phyloP scores from a whole-genome alignment of 1,284 basidiomycete species.

The Albatrellus sp. region DNA sequence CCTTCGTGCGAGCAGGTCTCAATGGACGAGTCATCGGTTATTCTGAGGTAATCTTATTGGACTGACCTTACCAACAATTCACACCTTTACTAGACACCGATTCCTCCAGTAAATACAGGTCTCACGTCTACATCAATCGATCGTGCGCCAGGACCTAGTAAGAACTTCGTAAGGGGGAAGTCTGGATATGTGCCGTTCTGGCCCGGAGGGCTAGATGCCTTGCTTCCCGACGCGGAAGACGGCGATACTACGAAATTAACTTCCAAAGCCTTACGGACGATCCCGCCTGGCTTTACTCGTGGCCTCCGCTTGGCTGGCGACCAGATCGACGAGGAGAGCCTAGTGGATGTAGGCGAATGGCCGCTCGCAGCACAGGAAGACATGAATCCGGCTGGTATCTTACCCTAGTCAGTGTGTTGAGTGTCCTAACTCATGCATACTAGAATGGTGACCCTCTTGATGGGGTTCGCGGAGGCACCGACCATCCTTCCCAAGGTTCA shows the following conservation, averaged over 20 bases:
- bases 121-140: conserved; percentile 75
- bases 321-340: conserved; percentile 29
- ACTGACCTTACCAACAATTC: background rate
- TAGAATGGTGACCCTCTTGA: conserved; percentile 10
- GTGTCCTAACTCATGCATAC: background rate
- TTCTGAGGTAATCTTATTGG: conserved; percentile 39
- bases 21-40: conserved; percentile 75
- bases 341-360: conserved; percentile 11
- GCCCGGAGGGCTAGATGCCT: conserved; percentile 77
- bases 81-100: conserved; percentile 29
- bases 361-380: no score
- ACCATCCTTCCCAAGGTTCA: conserved; percentile 4
- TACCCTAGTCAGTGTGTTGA: no score
- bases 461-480: conserved; percentile 4
- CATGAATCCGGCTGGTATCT: no score
- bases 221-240: conserved; percentile 25
- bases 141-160: conserved; percentile 66
- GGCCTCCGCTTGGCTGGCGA: conserved; percentile 60
- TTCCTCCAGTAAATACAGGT: conserved; percentile 39
- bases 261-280: conserved; percentile 37
- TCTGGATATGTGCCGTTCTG: conserved; percentile 86
- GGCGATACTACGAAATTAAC: conserved; percentile 20
- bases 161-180: conserved; percentile 87
- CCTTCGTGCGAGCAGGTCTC: conserved; percentile 69
- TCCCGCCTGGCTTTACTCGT: conserved; percentile 51